Evolutionary conservation across 83 land plant species (phyloP).

Genomic region (Diphasiastrum complanatum): DNA sequence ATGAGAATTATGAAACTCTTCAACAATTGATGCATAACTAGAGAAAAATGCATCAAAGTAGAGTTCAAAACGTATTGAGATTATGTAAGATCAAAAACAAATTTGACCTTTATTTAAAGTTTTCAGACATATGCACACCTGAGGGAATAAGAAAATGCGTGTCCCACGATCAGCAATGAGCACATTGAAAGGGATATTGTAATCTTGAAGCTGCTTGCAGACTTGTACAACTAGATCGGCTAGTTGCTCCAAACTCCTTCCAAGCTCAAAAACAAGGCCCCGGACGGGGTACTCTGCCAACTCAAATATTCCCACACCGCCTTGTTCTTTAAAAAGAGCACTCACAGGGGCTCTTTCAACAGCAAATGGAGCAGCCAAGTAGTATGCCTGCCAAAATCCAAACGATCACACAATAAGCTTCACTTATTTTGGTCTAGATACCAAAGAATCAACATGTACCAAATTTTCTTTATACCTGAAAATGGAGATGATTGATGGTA

Average conservation of each 20-base stretch:
- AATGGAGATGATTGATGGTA: slow-evolving; percentile 96
- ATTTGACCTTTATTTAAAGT: not conserved
- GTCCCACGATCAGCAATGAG: slow-evolving; percentile 79
- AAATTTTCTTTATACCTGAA: slow-evolving; percentile 54
- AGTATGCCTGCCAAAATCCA: slow-evolving; percentile 71
- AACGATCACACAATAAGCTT: not conserved
- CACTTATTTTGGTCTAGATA: not conserved
- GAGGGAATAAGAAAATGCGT: slow-evolving; percentile 65
- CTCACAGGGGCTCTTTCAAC: slow-evolving; percentile 70
- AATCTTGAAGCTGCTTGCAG: slow-evolving; percentile 66
- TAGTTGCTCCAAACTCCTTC: slow-evolving; percentile 41
- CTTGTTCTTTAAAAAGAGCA: slow-evolving; percentile 5
- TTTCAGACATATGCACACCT: slow-evolving; percentile 36
- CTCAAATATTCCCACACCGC: slow-evolving; percentile 49
- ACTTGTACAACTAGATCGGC: slow-evolving; percentile 48
- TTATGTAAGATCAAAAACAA: not conserved
- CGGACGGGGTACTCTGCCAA: slow-evolving; percentile 67
- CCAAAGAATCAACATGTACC: not conserved
- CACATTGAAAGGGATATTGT: slow-evolving; percentile 78
- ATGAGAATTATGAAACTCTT: not conserved
- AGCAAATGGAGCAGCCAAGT: slow-evolving; percentile 66
- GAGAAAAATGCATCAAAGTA: not conserved
- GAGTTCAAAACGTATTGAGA: not conserved
- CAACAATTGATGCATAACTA: not conserved
- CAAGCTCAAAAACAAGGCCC: slow-evolving; percentile 81